phyloP scores from a whole-genome alignment of 2,329 filamentous ascomycete species.

The Chalaropsis thielavioides region DNA sequence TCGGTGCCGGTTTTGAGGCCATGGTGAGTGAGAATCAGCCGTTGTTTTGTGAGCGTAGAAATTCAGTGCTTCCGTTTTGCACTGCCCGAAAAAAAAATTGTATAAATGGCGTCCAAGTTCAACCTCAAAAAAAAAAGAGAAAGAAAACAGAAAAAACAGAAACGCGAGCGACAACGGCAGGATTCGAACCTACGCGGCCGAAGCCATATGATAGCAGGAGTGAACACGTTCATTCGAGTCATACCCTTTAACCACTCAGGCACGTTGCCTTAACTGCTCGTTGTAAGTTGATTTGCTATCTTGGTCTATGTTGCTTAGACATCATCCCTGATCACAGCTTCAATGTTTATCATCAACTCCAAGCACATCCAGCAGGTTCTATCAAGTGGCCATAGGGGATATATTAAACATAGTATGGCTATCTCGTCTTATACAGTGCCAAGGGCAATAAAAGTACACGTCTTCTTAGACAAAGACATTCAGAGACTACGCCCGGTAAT shows the following conservation, averaged over 20 bases:
- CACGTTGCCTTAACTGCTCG: constrained; percentile 11
- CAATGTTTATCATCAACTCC: no score
- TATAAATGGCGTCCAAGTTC: no score
- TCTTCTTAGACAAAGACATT: not conserved
- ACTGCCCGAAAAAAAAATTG: not conserved
- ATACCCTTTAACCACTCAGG: constrained; percentile 18
- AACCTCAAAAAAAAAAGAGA: not conserved
- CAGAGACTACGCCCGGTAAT: not conserved
- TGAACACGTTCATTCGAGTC: constrained; percentile 15
- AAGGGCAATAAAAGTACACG: constrained; percentile 3
- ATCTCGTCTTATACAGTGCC: not conserved
- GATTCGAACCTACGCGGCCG: constrained; percentile 16
- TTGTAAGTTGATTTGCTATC: not conserved
- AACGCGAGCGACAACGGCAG: constrained; percentile 11
- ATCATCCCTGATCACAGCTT: no score
- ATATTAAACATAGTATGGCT: not conserved
- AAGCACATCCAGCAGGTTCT: no score
- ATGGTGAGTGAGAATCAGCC: not conserved
- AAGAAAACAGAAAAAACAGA: not conserved
- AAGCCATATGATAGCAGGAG: constrained; percentile 16
- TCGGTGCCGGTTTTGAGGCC: not conserved
- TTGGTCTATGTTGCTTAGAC: no score
- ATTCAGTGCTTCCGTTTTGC: not conserved
- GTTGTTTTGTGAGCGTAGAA: not conserved
- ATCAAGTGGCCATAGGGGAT: not conserved